phyloP scores from a whole-genome alignment of 2,329 filamentous ascomycete genomes.

The Claviceps purpurea region DNA sequence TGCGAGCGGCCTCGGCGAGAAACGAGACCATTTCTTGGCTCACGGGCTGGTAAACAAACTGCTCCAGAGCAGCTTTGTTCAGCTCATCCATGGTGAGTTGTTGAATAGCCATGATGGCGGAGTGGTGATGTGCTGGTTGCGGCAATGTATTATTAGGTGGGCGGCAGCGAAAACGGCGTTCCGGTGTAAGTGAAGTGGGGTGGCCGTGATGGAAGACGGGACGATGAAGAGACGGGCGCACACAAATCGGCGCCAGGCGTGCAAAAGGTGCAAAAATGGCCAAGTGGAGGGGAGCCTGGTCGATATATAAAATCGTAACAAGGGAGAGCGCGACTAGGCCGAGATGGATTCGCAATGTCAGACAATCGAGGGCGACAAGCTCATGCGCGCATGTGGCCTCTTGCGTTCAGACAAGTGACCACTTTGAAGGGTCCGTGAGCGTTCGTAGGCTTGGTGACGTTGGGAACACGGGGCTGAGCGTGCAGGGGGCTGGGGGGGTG shows the following conservation, averaged over 20 bases:
- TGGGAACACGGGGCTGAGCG: conserved; percentile 30
- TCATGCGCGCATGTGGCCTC: conserved; percentile 19
- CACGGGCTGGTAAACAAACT: conserved; percentile 68
- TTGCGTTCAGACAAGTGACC: conserved; percentile 15
- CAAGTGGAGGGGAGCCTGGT: background rate
- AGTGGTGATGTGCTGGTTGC: background rate
- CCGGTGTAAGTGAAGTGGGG: background rate
- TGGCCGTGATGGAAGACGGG: background rate
- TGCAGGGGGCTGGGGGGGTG: conserved; percentile 1
- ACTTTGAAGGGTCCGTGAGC: conserved; percentile 15
- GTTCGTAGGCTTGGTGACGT: conserved; percentile 28
- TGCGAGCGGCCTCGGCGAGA: conserved; percentile 58
- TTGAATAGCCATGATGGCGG: conserved; percentile 32
- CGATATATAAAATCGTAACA: conserved; percentile 8
- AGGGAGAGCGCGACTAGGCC: conserved; percentile 6
- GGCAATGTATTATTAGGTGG: background rate
- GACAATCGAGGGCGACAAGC: conserved; percentile 9
- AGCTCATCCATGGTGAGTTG: conserved; percentile 38
- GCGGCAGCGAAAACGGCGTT: too few relatives aligned
- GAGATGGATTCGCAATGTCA: conserved; percentile 6
- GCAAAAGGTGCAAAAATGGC: background rate
- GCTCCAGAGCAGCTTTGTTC: conserved; percentile 63
- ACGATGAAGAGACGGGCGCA: background rate
- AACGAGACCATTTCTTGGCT: conserved; percentile 64
- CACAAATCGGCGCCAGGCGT: background rate